Base-by-base conservation (phyloP, 2,329 filamentous ascomycete species). In the Exophiala aquamarina region DNA sequence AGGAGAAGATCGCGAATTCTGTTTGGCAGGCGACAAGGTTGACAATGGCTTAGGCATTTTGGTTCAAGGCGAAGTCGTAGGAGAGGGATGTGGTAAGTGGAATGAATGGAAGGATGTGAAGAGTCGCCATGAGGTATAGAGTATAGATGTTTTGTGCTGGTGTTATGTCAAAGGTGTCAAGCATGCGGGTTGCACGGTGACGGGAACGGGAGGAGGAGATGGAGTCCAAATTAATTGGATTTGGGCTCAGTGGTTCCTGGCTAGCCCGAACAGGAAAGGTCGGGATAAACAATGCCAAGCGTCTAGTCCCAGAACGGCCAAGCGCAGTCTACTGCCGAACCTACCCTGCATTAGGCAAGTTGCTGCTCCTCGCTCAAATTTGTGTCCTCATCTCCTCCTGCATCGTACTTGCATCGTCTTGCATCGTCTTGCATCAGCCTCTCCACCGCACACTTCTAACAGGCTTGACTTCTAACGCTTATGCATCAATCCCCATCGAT, bases 21-120 rank as follows among this genome's bases (percentile, higher is more conserved):
- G 68, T 51, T 62, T 65, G 35, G 68, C 69, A 19, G 67, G 59
- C 32, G 68, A 67, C 36, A 72, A 61, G n/a, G 66, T 64, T 4
- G 66, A 70, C 23, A 72, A 56, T 41, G 69, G 67, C 46, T 64
- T 65, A 44, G 67, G 61, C 68, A 71, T 72, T 43, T 32, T 57
- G 50, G 26, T 50, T 38, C 18, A 43, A 41, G 49, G 41, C 42
- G 35, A 19, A 7, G 35, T 20, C 6, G 18, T 33, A 34, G 39
- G 21, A 36, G 3, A 19, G n/a, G 34, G 21, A 36, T 15, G 41
- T 23, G 20, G 48, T 44, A 33, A 32, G 13, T 15, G 29, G 15
- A 29, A 31, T 34, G 40, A 15, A 38, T 29, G 19, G 29, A 41
- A 42, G 48, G 29, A 33, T 28, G 40, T 17, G 32, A 18, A 36